These are phyloP conservation scores for Ganoderma multipileum DNA, from an alignment of 1,284 basidiomycete species.

Conservation along the genomic window DNA sequence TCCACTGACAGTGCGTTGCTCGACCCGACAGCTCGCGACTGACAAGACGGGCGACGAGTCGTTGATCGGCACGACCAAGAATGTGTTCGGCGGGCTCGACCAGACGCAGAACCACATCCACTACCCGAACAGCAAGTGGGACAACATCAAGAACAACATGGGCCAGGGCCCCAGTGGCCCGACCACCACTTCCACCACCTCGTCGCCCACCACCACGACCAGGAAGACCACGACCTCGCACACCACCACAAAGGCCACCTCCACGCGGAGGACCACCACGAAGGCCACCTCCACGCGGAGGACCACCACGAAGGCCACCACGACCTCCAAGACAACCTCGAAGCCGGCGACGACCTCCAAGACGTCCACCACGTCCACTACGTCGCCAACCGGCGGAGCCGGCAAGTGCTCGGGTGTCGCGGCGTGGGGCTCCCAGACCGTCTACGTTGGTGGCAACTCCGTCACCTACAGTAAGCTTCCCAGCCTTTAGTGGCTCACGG, in stretches of 20 bases:
- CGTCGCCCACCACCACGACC: neutral
- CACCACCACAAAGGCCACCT: neutral
- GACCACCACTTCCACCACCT: neutral
- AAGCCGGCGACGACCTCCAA: slow-evolving; percentile 32
- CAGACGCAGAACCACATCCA: slow-evolving; percentile 75
- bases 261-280: slow-evolving; percentile 23
- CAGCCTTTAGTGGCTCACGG: slow-evolving; percentile 9
- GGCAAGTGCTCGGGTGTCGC: slow-evolving; percentile 27
- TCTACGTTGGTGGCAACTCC: slow-evolving; percentile 56
- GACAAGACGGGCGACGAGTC: slow-evolving; percentile 66
- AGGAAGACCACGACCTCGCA: no score
- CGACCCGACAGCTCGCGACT: slow-evolving; percentile 57
- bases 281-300: slow-evolving; percentile 32
- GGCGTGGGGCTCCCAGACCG: slow-evolving; percentile 54
- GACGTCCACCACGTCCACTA: slow-evolving; percentile 21
- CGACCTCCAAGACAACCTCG: slow-evolving; percentile 28
- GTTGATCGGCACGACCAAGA: slow-evolving; percentile 58
- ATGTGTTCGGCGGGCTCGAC: slow-evolving; percentile 61
- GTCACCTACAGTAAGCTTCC: slow-evolving; percentile 55
- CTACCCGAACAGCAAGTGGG: slow-evolving; percentile 70
- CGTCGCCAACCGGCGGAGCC: slow-evolving; percentile 51
- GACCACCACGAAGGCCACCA: neutral
- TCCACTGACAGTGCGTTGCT: neutral
- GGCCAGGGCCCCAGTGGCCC: slow-evolving; percentile 36
- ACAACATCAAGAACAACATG: slow-evolving; percentile 73